Base-by-base conservation (phyloP, 148 eudicot genomes). In the Vaccinium vitisidaea region DNA sequence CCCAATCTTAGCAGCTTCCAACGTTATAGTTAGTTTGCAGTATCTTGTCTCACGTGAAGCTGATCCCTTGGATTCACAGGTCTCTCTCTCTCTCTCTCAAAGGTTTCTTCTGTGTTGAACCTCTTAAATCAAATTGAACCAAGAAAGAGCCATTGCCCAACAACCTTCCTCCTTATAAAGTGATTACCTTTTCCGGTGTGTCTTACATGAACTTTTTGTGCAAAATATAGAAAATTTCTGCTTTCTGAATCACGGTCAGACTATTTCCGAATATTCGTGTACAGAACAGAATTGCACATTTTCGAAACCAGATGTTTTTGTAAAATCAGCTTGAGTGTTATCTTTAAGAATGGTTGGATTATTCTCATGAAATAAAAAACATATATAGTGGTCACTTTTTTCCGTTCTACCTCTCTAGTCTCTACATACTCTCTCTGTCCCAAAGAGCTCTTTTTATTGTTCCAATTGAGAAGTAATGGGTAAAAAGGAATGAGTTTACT, bases 21-120 rank as follows among this genome's bases (percentile, higher is more conserved):
- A 85, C 71, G 93, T 92, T 2, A 85, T 95, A 56, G 79, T 94
- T 79, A 94, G 92, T 89, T 88, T 95, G 77, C 97, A 94, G 78
- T 93, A 92, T 79, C 88, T 95, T 59, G 92, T 95, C 83, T 95
- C 98, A 8, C 94, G 98, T n/a, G 98, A 95, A 92, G 90, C 97
- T 11, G 97, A 95, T 88, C 98, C 98, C 79, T 88, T 95, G 80
- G 97, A 94, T 77, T 92, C 98, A 49, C 94, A 94, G 88, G 98
- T 94, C 23, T 53, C 55, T 48, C 15, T 67, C 30, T 25, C 12
- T 8, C 9, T 65, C 1, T 27, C 14, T 25, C 16, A 25, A 10
- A 32, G 36, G 18, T 30, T 27, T 67, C 8, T 32, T 73, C 10
- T 73, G 49, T 6, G 48, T 71, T 69, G 18, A 70, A 70, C 32